Evolutionary conservation across 2,329 filamentous ascomycete species (phyloP).

Genomic region (Diaporthe longicolla): DNA sequence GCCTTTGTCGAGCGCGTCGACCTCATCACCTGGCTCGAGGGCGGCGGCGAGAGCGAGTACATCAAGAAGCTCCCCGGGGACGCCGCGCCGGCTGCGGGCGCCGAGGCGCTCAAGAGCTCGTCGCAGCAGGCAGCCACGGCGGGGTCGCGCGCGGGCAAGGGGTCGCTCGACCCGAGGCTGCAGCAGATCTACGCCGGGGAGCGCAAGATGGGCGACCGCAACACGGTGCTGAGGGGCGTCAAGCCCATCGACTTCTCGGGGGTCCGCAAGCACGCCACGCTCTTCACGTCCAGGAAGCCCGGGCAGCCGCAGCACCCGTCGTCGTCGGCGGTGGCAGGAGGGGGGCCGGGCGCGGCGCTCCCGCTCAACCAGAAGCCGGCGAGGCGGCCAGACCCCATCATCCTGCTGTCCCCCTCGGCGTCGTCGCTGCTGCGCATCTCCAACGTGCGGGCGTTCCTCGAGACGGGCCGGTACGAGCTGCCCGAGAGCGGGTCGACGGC

Average conservation of each 20-base stretch:
- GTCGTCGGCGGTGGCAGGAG: constrained; percentile 49
- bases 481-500: constrained; percentile 79
- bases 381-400: constrained; percentile 83
- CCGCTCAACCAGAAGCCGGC: constrained; percentile 68
- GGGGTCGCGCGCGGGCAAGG: constrained; percentile 69
- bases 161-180: constrained; percentile 82
- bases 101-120: constrained; percentile 53
- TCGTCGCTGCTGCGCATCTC: constrained; percentile 95
- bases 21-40: constrained; percentile 92
- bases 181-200: constrained; percentile 93
- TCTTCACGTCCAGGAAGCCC: constrained; percentile 77
- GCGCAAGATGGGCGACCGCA: constrained; percentile 92
- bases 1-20: constrained; percentile 93
- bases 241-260: constrained; percentile 96
- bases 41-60: constrained; percentile 91
- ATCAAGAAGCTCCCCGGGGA: constrained; percentile 87
- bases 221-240: constrained; percentile 86
- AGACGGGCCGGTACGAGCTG: constrained; percentile 84
- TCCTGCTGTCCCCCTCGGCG: constrained; percentile 94
- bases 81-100: constrained; percentile 56
- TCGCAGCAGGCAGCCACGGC: constrained; percentile 56
- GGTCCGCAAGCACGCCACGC: constrained; percentile 86
- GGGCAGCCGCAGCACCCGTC: constrained; percentile 29
- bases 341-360: constrained; percentile 56
- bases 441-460: constrained; percentile 95